Percentiles rank a stretch among this genome's conserved stretches.
phyloP scores from a whole-genome alignment of 1,284 basidiomycete genomes.

The Coniferiporia sulphurascens region DNA sequence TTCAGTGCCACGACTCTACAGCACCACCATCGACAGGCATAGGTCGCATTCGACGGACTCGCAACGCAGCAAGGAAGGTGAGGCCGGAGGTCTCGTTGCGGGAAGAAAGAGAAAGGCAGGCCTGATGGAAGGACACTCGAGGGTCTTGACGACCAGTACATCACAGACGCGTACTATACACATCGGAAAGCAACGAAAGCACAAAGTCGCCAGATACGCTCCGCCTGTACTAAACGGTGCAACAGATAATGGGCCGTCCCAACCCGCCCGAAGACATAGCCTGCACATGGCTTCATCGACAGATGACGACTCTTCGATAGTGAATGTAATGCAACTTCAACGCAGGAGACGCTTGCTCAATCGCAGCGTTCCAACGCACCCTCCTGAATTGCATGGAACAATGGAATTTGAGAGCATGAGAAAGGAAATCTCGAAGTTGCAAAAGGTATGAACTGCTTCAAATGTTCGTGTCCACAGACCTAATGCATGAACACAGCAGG shows the following conservation, averaged over 20 bases:
- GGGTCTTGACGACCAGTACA: neutral
- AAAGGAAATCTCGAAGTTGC: neutral
- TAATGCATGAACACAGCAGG: neutral
- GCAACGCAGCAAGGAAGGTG: neutral
- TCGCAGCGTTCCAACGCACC: neutral
- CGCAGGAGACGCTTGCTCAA: neutral
- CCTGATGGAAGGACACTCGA: constrained; percentile 1
- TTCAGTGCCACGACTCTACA: neutral
- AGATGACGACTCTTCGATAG: neutral
- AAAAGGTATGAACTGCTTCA: neutral
- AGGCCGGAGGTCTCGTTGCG: neutral
- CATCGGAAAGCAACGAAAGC: constrained; percentile 1
- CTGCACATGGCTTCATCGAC: neutral
- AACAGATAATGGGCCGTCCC: neutral
- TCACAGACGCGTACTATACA: neutral
- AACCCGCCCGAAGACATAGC: neutral
- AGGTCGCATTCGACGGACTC: constrained; percentile 3
- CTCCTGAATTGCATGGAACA: neutral
- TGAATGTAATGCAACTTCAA: neutral
- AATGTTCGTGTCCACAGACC: neutral
- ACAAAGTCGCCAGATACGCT: neutral
- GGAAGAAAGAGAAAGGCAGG: constrained; percentile 11
- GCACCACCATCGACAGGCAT: neutral
- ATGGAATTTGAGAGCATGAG: neutral
- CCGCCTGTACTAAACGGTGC: neutral